These are phyloP conservation scores for Geosmithia putterillii DNA, from an alignment of 2,329 filamentous ascomycete species.

Conservation along the genomic window DNA sequence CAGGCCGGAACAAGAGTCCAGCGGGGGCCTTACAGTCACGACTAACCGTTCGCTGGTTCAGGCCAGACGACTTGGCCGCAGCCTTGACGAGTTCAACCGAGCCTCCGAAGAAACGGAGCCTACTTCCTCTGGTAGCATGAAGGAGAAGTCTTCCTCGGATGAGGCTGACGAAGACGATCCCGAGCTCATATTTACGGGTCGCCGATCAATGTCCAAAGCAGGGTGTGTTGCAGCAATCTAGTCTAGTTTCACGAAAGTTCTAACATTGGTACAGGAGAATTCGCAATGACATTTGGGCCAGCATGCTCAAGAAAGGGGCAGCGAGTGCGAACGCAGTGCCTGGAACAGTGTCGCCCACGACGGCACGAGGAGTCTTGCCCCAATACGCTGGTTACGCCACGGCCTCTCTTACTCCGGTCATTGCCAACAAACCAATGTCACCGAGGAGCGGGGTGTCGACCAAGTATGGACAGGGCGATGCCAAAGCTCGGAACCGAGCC, in stretches of 20 bases:
- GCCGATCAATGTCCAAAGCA: constrained; percentile 12
- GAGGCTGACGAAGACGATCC: constrained; percentile 18
- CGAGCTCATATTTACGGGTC: constrained; percentile 24
- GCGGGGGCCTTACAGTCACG: constrained; percentile 3
- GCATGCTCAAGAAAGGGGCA: constrained; percentile 38
- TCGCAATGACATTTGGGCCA: constrained; percentile 33
- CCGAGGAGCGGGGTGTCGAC: constrained; percentile 16
- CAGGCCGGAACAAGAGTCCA: constrained; percentile 6
- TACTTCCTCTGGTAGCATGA: constrained; percentile 4
- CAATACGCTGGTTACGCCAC: constrained; percentile 40
- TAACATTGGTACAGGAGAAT: constrained; percentile 20
- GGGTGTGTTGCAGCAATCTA: constrained; percentile 15
- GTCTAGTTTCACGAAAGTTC: constrained; percentile 2
- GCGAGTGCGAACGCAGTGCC: constrained; percentile 32
- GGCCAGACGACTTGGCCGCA: constrained; percentile 9
- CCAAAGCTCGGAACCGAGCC: constrained; percentile 6
- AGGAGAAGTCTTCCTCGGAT: constrained; percentile 14
- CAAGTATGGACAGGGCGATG: constrained; percentile 9
- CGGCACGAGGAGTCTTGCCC: constrained; percentile 40
- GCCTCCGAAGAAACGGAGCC: constrained; percentile 5
- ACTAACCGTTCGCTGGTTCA: not conserved
- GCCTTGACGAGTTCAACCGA: constrained; percentile 15
- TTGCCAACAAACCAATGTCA: constrained; percentile 23
- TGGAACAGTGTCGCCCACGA: constrained; percentile 38
- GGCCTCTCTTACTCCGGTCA: constrained; percentile 32